These are phyloP conservation scores for Tephrocybe sp. DNA, from an alignment of 768 basidiomycete genomes.

Conservation along the genomic window DNA sequence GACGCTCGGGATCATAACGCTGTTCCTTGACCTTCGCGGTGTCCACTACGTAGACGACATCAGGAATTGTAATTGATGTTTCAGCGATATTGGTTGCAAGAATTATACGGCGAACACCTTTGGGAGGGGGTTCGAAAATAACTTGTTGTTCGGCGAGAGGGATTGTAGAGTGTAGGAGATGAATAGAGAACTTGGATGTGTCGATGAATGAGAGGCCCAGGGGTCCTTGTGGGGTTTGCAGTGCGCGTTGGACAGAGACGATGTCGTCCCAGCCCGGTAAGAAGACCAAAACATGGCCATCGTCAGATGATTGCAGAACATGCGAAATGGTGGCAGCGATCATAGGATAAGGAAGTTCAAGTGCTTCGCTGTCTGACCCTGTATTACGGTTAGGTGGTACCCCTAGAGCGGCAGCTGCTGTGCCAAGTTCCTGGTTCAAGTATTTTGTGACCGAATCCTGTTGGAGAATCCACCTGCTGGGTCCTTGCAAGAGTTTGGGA, in stretches of 20 bases:
- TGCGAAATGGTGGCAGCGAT: constrained; percentile 81
- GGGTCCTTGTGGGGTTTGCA: constrained; percentile 48
- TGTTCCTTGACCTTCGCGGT: constrained; percentile 87
- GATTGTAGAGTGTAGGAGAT: constrained; percentile 86
- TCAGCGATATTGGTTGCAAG: constrained; percentile 95
- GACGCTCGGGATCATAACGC: constrained; percentile 84
- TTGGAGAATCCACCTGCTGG: constrained; percentile 61
- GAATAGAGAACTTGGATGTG: constrained; percentile 59
- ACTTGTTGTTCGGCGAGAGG: constrained; percentile 87
- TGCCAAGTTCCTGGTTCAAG: constrained; percentile 64
- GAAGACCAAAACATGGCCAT: constrained; percentile 90
- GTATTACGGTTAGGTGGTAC: constrained; percentile 17
- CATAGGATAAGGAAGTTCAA: constrained; percentile 80
- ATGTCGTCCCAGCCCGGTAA: constrained; percentile 96
- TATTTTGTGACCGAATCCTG: constrained; percentile 75
- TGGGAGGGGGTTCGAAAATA: constrained; percentile 81
- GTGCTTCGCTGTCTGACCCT: constrained; percentile 40
- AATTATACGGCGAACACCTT: constrained; percentile 83
- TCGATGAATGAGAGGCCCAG: constrained; percentile 66
- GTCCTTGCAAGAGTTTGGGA: constrained; percentile 43
- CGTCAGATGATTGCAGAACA: constrained; percentile 69
- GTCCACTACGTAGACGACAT: constrained; percentile 94
- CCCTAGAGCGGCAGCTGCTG: constrained; percentile 25
- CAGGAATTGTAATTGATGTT: constrained; percentile 93
- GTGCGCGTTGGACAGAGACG: constrained; percentile 59